Conservation (phyloP, 345 rosid genomes). For the Salix exigua region DNA sequence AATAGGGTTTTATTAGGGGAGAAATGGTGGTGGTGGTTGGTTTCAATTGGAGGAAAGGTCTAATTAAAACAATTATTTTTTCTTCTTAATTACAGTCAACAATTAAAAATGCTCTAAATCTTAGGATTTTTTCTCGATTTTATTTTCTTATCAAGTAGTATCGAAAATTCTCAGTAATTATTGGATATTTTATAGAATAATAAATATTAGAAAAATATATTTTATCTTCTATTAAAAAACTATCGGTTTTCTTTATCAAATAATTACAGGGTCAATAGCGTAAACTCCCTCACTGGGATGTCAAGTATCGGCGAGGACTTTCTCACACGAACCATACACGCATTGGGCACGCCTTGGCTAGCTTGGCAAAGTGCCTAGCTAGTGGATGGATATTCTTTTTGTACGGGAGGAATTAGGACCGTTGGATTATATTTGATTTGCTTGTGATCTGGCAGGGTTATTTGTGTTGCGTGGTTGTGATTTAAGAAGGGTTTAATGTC, state of each 20-base stretch:
- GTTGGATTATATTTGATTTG: background rate
- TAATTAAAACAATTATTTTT: background rate
- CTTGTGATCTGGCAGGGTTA: background rate
- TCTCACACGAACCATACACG: constrained; percentile 8
- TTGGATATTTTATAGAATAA: too few relatives aligned
- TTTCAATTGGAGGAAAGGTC: constrained; percentile 1
- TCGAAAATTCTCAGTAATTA: too few relatives aligned
- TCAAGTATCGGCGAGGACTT: too few relatives aligned
- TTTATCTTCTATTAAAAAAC: too few relatives aligned
- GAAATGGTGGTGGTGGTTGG: constrained; percentile 4
- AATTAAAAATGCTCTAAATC: background rate
- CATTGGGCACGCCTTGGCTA: background rate
- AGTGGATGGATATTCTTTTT: too few relatives aligned
- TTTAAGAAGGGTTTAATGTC: background rate
- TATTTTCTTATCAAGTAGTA: too few relatives aligned
- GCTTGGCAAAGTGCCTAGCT: background rate
- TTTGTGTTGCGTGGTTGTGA: background rate
- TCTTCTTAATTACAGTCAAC: background rate
- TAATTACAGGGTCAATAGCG: too few relatives aligned
- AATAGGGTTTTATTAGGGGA: background rate
- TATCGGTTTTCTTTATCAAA: too few relatives aligned
- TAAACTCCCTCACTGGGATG: too few relatives aligned
- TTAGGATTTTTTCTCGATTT: background rate
- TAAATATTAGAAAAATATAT: too few relatives aligned
- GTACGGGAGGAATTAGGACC: background rate